Evolutionary conservation across 208 protist genomes (phyloP).

Genomic region (Porcisia hertigi): DNA sequence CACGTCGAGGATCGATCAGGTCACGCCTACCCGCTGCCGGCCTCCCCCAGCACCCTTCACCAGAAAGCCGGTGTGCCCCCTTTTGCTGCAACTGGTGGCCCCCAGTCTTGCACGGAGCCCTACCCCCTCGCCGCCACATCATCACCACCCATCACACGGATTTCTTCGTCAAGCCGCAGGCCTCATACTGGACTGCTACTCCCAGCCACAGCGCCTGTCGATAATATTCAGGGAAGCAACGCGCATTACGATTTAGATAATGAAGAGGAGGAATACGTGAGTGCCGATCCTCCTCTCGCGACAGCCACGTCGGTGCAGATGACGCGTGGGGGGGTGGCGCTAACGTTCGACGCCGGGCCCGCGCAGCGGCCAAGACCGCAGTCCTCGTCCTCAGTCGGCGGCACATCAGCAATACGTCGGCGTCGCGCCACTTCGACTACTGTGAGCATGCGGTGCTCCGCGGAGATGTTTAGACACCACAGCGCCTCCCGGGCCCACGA

Average conservation of each 20-base stretch:
- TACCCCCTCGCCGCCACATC: neutral
- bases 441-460: neutral
- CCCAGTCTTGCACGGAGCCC: neutral
- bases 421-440: neutral
- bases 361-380: neutral
- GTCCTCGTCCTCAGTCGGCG: neutral
- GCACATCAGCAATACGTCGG: neutral
- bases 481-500: neutral
- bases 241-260: neutral
- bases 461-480: neutral
- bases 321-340: conserved; percentile 40
- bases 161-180: neutral
- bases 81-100: neutral
- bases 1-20: neutral
- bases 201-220: neutral
- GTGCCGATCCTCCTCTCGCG: neutral
- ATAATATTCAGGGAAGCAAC: neutral
- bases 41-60: neutral
- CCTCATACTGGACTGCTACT: neutral
- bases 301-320: conserved; percentile 2
- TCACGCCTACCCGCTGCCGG: neutral
- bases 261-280: neutral
- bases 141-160: neutral
- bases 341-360: conserved; percentile 30
- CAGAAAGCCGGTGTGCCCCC: neutral